phyloP scores from a whole-genome alignment of 2,329 filamentous ascomycete genomes.

The Dryadomyces quercus-mongolicae region DNA sequence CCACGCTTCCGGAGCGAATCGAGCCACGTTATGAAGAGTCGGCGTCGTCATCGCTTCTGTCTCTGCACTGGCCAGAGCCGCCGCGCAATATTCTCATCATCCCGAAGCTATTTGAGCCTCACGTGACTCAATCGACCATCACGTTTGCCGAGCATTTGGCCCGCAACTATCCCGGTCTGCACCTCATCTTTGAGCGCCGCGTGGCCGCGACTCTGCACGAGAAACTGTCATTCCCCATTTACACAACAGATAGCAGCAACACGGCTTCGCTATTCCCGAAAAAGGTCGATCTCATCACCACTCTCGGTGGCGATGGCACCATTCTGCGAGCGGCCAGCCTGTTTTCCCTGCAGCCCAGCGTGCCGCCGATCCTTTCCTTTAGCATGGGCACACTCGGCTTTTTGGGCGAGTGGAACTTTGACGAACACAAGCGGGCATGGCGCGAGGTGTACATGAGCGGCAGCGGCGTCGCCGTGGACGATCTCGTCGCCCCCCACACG shows the following conservation, averaged over 20 bases:
- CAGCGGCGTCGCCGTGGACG: slow-evolving; percentile 36
- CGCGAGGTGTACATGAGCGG: slow-evolving; percentile 81
- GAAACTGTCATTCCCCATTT: slow-evolving; percentile 61
- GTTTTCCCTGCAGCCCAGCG: slow-evolving; percentile 67
- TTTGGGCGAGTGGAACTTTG: slow-evolving; percentile 91
- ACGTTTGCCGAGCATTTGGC: slow-evolving; percentile 60
- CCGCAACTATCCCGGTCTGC: slow-evolving; percentile 66
- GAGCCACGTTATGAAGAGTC: slow-evolving; percentile 53
- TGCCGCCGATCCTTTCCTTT: slow-evolving; percentile 87
- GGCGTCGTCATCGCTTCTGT: slow-evolving; percentile 39
- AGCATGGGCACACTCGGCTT: slow-evolving; percentile 96
- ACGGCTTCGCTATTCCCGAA: slow-evolving; percentile 45
- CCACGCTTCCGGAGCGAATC: slow-evolving; percentile 40
- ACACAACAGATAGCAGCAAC: slow-evolving; percentile 37
- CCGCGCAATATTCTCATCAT: slow-evolving; percentile 46
- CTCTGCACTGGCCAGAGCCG: slow-evolving; percentile 40
- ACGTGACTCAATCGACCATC: slow-evolving; percentile 39
- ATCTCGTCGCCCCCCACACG: slow-evolving; percentile 26
- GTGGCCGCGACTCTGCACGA: slow-evolving; percentile 63
- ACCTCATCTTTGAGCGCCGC: slow-evolving; percentile 70
- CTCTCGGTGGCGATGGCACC: slow-evolving; percentile 86
- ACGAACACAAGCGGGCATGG: slow-evolving; percentile 84
- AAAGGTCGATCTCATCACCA: slow-evolving; percentile 81
- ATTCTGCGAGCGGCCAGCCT: slow-evolving; percentile 77
- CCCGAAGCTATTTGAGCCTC: slow-evolving; percentile 43